Evolutionary conservation across 2,329 filamentous ascomycete species (phyloP).

Genomic region (Exophiala dermatitidis): DNA sequence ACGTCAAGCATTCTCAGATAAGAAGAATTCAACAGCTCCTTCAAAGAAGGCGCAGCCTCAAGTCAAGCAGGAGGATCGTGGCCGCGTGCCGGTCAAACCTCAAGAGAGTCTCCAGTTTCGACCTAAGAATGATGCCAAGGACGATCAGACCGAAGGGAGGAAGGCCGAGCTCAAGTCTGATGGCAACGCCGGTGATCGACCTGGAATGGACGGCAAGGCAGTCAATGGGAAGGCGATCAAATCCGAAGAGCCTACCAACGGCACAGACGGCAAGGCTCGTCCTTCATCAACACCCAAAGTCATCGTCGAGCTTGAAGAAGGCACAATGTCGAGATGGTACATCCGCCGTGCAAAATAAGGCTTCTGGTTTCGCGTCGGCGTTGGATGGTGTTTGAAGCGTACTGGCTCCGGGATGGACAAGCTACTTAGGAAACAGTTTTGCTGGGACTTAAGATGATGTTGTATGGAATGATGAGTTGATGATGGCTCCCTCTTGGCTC

Average conservation of each 20-base stretch:
- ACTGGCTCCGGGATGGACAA: background rate
- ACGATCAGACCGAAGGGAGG: background rate
- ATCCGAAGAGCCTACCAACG: background rate
- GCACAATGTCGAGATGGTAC: conserved; percentile 17
- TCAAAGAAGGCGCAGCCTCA: background rate
- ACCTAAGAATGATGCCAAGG: background rate
- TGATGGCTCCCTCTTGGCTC: too few relatives aligned
- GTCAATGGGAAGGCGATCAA: background rate
- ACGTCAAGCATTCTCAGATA: background rate
- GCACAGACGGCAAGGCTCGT: background rate
- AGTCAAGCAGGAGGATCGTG: background rate
- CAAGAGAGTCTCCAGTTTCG: conserved; percentile 8
- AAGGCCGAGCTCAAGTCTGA: background rate
- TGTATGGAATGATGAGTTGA: too few relatives aligned
- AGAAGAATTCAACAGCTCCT: background rate
- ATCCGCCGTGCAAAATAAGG: conserved; percentile 15
- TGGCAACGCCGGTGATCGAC: conserved; percentile 3
- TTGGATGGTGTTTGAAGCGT: too few relatives aligned
- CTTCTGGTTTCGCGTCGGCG: too few relatives aligned
- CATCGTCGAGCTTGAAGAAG: conserved; percentile 19
- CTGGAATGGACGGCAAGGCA: background rate
- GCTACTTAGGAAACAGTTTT: background rate
- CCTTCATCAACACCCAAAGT: conserved; percentile 5
- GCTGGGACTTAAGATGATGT: background rate
- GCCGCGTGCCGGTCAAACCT: conserved; percentile 1